These are phyloP conservation scores for Bacidia rubella DNA, from an alignment of 495 filamentous ascomycete genomes.

Conservation along the genomic window DNA sequence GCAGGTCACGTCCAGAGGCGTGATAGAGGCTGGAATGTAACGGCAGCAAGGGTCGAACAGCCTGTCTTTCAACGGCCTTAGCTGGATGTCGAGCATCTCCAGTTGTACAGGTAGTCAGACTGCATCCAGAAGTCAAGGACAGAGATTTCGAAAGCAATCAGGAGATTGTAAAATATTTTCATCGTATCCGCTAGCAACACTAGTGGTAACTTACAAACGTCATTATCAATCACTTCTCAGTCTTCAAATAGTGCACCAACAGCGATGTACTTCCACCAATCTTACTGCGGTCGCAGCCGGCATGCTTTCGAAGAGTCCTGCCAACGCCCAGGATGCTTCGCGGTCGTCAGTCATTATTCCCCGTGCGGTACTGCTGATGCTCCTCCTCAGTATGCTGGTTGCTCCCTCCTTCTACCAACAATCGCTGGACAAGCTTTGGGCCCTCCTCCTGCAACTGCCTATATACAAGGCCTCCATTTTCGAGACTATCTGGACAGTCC, in stretches of 20 bases:
- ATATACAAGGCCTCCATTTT: conserved; percentile 21
- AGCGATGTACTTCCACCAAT: neutral
- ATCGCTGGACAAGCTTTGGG: conserved; percentile 13
- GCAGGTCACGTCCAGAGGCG: conserved; percentile 17
- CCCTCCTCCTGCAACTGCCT: conserved; percentile 9
- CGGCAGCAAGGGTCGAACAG: conserved; percentile 15
- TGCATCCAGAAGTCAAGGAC: too few relatives aligned
- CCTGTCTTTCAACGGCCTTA: conserved; percentile 21
- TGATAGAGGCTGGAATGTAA: conserved; percentile 15
- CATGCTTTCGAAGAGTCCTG: neutral
- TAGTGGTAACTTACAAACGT: too few relatives aligned
- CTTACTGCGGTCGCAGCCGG: neutral
- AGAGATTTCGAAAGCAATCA: too few relatives aligned
- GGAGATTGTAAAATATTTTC: too few relatives aligned
- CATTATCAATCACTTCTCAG: too few relatives aligned
- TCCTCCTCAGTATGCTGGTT: conserved; percentile 6
- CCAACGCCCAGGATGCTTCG: neutral
- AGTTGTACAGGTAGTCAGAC: too few relatives aligned
- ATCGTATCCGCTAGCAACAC: too few relatives aligned
- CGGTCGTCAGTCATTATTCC: conserved; percentile 1
- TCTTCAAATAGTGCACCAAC: neutral
- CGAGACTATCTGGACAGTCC: conserved; percentile 23
- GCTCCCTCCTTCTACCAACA: conserved; percentile 18
- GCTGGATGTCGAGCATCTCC: conserved; percentile 15
- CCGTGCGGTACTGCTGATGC: conserved; percentile 2